These are phyloP conservation scores for Chrysoporthe puriensis DNA, from an alignment of 2,329 filamentous ascomycete genomes.

Conservation along the genomic window DNA sequence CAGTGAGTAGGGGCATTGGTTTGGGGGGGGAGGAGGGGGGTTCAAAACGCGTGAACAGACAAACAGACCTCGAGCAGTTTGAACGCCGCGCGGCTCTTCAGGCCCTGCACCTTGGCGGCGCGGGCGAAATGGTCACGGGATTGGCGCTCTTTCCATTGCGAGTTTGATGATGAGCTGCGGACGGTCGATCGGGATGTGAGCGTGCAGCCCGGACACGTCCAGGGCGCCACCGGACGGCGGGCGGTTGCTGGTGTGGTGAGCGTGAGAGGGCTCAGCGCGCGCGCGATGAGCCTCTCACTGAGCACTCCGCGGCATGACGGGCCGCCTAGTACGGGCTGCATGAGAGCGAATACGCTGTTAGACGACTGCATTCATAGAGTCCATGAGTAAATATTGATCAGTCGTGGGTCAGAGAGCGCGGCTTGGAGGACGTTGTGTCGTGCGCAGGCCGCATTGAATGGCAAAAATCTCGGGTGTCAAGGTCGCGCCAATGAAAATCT, in stretches of 20 bases:
- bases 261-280: conserved; percentile 20
- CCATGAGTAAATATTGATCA: not conserved
- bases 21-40: not conserved
- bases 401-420: not conserved
- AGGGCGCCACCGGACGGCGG: not conserved
- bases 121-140: conserved; percentile 71
- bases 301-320: conserved; percentile 14
- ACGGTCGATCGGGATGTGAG: not conserved
- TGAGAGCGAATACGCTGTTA: not conserved
- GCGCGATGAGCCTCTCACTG: conserved; percentile 23
- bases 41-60: not conserved
- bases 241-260: conserved; percentile 8
- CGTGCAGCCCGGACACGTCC: conserved; percentile 1
- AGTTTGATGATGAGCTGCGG: conserved; percentile 46
- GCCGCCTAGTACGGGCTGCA: conserved; percentile 2
- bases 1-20: too few relatives aligned
- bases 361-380: not conserved
- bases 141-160: conserved; percentile 82
- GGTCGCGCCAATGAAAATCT: conserved; percentile 19
- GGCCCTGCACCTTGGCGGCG: conserved; percentile 74
- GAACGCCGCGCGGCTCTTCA: conserved; percentile 91
- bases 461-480: conserved; percentile 19
- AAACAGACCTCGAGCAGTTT: conserved; percentile 83
- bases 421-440: not conserved
- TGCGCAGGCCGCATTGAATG: not conserved